A percentile compares a stretch with the other conserved stretches of the same genome.
These are phyloP conservation scores for Ajuga chamaepitys DNA, from an alignment of 257 asterid species.

Conservation along the genomic window DNA sequence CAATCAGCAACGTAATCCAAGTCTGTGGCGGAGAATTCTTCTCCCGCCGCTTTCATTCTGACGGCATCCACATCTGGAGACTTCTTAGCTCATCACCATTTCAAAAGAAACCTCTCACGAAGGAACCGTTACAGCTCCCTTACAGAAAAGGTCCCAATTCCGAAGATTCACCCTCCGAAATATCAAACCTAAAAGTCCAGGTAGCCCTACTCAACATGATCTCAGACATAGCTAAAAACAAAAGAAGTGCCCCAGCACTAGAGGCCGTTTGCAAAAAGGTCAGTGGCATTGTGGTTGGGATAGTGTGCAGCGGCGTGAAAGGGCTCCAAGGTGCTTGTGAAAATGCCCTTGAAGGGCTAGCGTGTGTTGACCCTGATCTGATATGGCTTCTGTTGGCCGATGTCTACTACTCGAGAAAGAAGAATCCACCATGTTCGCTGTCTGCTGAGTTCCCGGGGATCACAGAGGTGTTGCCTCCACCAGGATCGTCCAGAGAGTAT, in stretches of 20 bases:
- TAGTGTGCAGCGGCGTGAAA: conserved; percentile 73
- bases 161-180: conserved; percentile 52
- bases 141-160: conserved; percentile 42
- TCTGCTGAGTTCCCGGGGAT: conserved; percentile 48
- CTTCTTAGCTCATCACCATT: conserved; percentile 76
- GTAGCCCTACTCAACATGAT: conserved; percentile 65
- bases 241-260: conserved; percentile 58
- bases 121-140: conserved; percentile 63
- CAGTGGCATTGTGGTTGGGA: conserved; percentile 69
- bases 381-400: conserved; percentile 91
- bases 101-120: conserved; percentile 44
- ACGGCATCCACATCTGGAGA: conserved; percentile 82
- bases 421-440: conserved; percentile 40
- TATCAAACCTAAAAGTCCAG: conserved; percentile 72
- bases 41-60: conserved; percentile 70
- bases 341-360: conserved; percentile 66
- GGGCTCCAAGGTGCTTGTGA: conserved; percentile 68
- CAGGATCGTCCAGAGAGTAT: conserved; percentile 47
- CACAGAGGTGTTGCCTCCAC: conserved; percentile 50
- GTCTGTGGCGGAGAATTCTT: conserved; percentile 93
- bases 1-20: conserved; percentile 52
- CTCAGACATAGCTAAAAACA: conserved; percentile 47
- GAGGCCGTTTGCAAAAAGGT: conserved; percentile 65
- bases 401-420: conserved; percentile 66
- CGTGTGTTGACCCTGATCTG: conserved; percentile 73